Conservation (phyloP, 2,329 filamentous ascomycete species). For the Neofusicoccum umdonicola region DNA sequence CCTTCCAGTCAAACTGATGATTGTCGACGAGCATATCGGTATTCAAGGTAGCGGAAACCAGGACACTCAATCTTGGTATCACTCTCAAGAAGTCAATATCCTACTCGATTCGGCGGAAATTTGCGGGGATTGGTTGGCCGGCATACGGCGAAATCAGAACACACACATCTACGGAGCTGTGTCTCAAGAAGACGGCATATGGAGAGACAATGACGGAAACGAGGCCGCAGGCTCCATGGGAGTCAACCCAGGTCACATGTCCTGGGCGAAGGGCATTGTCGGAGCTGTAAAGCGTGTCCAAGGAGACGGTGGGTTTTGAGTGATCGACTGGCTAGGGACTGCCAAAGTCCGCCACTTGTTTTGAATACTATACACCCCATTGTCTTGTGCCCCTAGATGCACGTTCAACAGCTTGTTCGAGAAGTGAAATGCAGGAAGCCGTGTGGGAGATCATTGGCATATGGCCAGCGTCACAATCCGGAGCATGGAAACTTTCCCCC, state of each 20-base stretch:
- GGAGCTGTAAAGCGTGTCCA: slow-evolving; percentile 59
- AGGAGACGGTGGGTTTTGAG: slow-evolving; percentile 55
- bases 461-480: too few species aligned
- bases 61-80: slow-evolving; percentile 77
- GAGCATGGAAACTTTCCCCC: too few species aligned
- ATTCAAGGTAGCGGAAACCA: slow-evolving; percentile 77
- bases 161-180: slow-evolving; percentile 59
- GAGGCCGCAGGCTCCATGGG: slow-evolving; percentile 41
- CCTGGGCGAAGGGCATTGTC: slow-evolving; percentile 58
- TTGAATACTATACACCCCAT: too few species aligned
- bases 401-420: too few species aligned
- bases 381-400: too few species aligned
- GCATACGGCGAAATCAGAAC: slow-evolving; percentile 64
- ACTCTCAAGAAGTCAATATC: slow-evolving; percentile 74
- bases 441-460: too few species aligned
- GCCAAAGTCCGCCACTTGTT: too few species aligned
- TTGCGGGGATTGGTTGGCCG: slow-evolving; percentile 63
- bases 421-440: too few species aligned
- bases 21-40: slow-evolving; percentile 66
- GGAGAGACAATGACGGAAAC: slow-evolving; percentile 30
- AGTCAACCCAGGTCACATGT: slow-evolving; percentile 53
- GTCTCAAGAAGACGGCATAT: slow-evolving; percentile 54
- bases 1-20: slow-evolving; percentile 65
- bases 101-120: slow-evolving; percentile 66
- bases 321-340: too few species aligned